Percentiles rank a stretch among this genome's conserved stretches.
Conservation (phyloP, 192 early-diverging fungal genomes). For the Entomortierella beljakovae region DNA sequence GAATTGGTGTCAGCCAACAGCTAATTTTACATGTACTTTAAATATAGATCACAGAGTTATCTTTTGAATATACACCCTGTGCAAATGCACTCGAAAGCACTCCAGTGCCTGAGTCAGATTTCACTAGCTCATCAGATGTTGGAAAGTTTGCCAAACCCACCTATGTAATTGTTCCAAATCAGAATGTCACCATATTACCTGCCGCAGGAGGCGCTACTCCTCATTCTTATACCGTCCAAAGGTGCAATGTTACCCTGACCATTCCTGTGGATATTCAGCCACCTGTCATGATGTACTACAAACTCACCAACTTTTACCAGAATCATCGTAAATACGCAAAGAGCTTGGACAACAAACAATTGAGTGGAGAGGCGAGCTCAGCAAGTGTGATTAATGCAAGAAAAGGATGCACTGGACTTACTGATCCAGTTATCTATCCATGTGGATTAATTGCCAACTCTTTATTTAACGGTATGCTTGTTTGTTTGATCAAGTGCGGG, state of each 20-base stretch:
- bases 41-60: slow-evolving; percentile 58
- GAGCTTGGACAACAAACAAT: slow-evolving; percentile 86
- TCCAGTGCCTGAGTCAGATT: slow-evolving; percentile 18
- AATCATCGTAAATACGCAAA: slow-evolving; percentile 98
- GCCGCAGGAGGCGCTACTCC: neutral
- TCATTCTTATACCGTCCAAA: slow-evolving; percentile 32
- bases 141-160: slow-evolving; percentile 14
- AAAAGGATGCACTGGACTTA: slow-evolving; percentile 74
- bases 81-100: slow-evolving; percentile 6
- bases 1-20: neutral
- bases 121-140: slow-evolving; percentile 21
- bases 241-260: slow-evolving; percentile 78
- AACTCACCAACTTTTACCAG: slow-evolving; percentile 98
- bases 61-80: slow-evolving; percentile 62
- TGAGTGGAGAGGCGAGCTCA: slow-evolving; percentile 70
- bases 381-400: slow-evolving; percentile 47
- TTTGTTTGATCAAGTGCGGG: neutral
- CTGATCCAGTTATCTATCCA: slow-evolving; percentile 79
- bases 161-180: slow-evolving; percentile 2
- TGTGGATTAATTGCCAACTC: slow-evolving; percentile 99
- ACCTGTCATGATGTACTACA: slow-evolving; percentile 93
- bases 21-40: slow-evolving; percentile 4
- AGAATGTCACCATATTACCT: neutral
- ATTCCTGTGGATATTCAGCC: slow-evolving; percentile 74
- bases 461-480: slow-evolving; percentile 81